A percentile compares a stretch with the other conserved stretches of the same genome.
phyloP scores from a whole-genome alignment of 164 flowering plant genomes.

The Magnolia kwangsiensis region DNA sequence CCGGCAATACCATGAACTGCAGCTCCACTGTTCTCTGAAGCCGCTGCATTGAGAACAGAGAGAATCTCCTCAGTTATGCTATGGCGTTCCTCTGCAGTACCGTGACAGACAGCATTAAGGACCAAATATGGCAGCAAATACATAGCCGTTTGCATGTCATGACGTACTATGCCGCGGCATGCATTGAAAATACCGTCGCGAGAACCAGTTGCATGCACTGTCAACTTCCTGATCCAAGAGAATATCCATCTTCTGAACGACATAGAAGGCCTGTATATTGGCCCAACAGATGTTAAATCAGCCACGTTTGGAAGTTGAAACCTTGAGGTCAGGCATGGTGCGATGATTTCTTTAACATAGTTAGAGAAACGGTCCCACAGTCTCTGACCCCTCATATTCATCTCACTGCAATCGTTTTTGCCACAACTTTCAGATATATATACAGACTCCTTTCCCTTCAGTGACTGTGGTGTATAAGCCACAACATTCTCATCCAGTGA shows the following conservation, averaged over 20 bases:
- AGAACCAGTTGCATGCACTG: conserved; percentile 81
- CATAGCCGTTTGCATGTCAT: conserved; percentile 91
- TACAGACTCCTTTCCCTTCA: conserved; percentile 30
- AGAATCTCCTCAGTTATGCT: conserved; percentile 89
- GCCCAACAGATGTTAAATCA: conserved; percentile 65
- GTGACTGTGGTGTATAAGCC: conserved; percentile 28
- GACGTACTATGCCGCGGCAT: conserved; percentile 93
- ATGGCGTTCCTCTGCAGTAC: conserved; percentile 78
- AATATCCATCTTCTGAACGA: conserved; percentile 93
- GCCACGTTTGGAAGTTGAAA: conserved; percentile 81
- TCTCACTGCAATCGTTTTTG: conserved; percentile 24
- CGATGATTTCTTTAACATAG: conserved; percentile 95
- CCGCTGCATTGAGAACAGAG: conserved; percentile 87
- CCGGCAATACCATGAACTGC: conserved; percentile 46
- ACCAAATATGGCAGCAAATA: conserved; percentile 94
- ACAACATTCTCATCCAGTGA: conserved; percentile 70
- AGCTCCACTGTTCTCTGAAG: conserved; percentile 62
- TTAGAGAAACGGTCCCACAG: conserved; percentile 94
- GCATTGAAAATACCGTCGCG: conserved; percentile 87
- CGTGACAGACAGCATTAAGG: conserved; percentile 84
- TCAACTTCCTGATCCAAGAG: conserved; percentile 83
- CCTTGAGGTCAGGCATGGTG: conserved; percentile 95
- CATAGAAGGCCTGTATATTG: conserved; percentile 84
- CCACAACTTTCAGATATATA: conserved; percentile 19
- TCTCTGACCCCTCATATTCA: conserved; percentile 69